phyloP scores from a whole-genome alignment of 192 early-diverging fungal species.

The Phlyctochytrium bullatum region DNA sequence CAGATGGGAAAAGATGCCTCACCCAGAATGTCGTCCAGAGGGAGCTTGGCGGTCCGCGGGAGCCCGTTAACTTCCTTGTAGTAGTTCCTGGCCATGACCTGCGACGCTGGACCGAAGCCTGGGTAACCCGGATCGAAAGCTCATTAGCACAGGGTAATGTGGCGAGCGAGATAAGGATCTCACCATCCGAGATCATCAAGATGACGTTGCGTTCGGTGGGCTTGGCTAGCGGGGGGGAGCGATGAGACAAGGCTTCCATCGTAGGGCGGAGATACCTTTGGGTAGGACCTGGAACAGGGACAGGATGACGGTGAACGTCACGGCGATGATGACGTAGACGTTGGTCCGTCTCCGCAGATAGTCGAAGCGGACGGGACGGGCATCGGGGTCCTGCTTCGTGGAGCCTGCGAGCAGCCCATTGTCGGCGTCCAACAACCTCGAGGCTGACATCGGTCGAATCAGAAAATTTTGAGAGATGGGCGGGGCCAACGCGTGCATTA shows the following conservation, averaged over 20 bases:
- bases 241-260: background rate
- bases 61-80: conserved; percentile 63
- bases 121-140: too few species aligned
- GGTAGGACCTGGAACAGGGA: background rate
- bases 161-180: background rate
- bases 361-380: background rate
- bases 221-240: too few species aligned
- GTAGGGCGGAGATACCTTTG: background rate
- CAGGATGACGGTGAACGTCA: background rate
- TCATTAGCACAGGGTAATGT: background rate
- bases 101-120: conserved; percentile 90
- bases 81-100: conserved; percentile 82
- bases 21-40: conserved; percentile 52
- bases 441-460: too few species aligned
- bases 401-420: too few species aligned
- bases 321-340: background rate
- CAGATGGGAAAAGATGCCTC: conserved; percentile 44
- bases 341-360: background rate
- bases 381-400: too few species aligned
- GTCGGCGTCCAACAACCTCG: too few species aligned
- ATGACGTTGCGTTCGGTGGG: conserved; percentile 90
- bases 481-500: too few species aligned
- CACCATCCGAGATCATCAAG: conserved; percentile 86
- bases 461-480: too few species aligned
- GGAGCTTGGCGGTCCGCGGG: conserved; percentile 42